A percentile compares a stretch with the other conserved stretches of the same genome.
Evolutionary conservation across 2,329 filamentous ascomycete species (phyloP).

Genomic region (Volutella citrinella): DNA sequence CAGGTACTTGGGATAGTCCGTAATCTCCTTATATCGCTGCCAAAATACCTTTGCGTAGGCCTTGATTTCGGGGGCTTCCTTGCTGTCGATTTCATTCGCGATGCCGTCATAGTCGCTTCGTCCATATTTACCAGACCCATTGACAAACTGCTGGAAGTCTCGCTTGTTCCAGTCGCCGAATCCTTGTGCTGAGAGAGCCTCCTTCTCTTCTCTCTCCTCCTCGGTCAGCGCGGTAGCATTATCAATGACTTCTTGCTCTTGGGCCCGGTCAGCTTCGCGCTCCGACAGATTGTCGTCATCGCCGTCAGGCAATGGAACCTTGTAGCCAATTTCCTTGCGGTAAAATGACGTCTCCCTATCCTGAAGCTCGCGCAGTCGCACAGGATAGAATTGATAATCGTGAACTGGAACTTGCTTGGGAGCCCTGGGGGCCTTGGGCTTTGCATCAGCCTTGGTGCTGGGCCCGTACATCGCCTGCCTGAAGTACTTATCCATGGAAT

Average conservation of each 20-base stretch:
- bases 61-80: conserved; percentile 79
- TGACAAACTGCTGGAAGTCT: conserved; percentile 98
- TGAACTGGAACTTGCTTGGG: conserved; percentile 90
- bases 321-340: conserved; percentile 94
- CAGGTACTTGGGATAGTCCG: conserved; percentile 85
- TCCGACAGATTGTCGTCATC: conserved; percentile 83
- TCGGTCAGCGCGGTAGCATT: conserved; percentile 85
- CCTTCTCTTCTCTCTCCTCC: conserved; percentile 85
- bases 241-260: conserved; percentile 91
- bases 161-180: conserved; percentile 95
- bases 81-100: conserved; percentile 86
- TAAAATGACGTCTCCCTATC: conserved; percentile 96
- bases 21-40: conserved; percentile 88
- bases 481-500: conserved; percentile 99
- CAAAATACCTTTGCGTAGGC: conserved; percentile 94
- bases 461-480: conserved; percentile 80
- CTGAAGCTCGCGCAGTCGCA: conserved; percentile 79
- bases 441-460: conserved; percentile 79
- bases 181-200: conserved; percentile 74
- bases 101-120: conserved; percentile 83
- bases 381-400: conserved; percentile 96
- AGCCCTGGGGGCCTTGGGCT: conserved; percentile 92
- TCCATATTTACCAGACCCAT: conserved; percentile 89
- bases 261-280: conserved; percentile 80
- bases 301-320: conserved; percentile 84